These are phyloP conservation scores for Conringia planisiliqua DNA, from an alignment of 345 rosid species.

Conservation along the genomic window DNA sequence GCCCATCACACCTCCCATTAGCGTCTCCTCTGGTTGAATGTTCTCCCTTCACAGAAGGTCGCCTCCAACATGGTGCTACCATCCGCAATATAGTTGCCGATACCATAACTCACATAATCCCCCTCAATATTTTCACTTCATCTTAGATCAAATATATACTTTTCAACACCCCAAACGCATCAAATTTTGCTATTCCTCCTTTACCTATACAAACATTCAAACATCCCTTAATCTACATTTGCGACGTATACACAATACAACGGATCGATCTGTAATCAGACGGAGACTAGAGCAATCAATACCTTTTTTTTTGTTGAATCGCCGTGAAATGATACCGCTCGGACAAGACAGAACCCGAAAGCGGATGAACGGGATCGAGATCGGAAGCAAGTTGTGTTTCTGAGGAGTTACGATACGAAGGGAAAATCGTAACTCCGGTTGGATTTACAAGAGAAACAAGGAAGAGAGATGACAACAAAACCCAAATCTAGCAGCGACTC, in stretches of 20 bases:
- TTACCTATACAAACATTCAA: slow-evolving; percentile 45
- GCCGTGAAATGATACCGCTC: background rate
- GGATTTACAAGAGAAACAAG: slow-evolving; percentile 12
- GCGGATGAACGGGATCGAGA: slow-evolving; percentile 16
- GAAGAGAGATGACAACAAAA: slow-evolving; percentile 26
- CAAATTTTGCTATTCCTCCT: slow-evolving; percentile 35
- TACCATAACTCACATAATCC: slow-evolving; percentile 81
- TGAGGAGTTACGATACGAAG: slow-evolving; percentile 33
- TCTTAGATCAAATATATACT: slow-evolving; percentile 1
- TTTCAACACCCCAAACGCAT: slow-evolving; percentile 23
- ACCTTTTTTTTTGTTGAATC: slow-evolving; percentile 29
- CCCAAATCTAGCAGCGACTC: slow-evolving; percentile 32
- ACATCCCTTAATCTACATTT: slow-evolving; percentile 35
- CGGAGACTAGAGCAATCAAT: background rate
- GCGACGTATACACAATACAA: background rate
- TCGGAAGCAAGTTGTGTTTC: slow-evolving; percentile 17
- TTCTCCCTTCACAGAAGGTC: slow-evolving; percentile 68
- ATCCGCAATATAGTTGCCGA: slow-evolving; percentile 57
- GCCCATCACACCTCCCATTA: slow-evolving; percentile 36
- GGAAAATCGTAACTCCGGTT: slow-evolving; percentile 36
- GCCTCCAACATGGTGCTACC: slow-evolving; percentile 84
- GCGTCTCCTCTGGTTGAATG: slow-evolving; percentile 54
- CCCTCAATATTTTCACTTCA: slow-evolving; percentile 57
- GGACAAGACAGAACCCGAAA: background rate
- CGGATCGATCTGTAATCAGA: slow-evolving; percentile 1